Evolutionary conservation across 192 early-diverging fungal species (phyloP), one percentile per base, ranked within the genome.

Genomic region (Coemansia erecta): DNA sequence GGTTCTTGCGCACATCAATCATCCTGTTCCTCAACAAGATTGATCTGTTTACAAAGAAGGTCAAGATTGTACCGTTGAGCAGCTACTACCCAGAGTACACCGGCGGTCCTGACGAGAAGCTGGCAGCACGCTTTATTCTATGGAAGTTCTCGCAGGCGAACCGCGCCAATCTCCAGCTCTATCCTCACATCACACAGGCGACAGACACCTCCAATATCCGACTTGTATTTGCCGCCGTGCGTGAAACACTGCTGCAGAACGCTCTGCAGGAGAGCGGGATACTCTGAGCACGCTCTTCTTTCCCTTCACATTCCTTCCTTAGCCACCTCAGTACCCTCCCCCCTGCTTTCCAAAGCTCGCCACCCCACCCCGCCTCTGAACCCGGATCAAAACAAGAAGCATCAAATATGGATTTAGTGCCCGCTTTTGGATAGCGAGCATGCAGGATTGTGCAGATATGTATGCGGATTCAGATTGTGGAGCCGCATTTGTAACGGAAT

Each of bases 1-100:
- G 92, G 90, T 97, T 97, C 77, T 66, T 95, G 55, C 86, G 89
- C 53, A 92, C 92, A 18, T 89, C 91, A 9, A 93, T 97, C 55
- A 92, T 97, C 53, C 75, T 97, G 10, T 97, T 97, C 70, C 80
- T 97, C 58, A 97, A 97, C 84, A 97, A 97, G 63, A 87, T 92
- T 44, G 94, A 97, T 62, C 71, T 97, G 26, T 92, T 97, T 63
- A 85, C 83, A 48, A 82, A 81, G 31, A 97, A 97, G 65, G 73
- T 97, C 61, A 77, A 83, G 26, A 78, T 82, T 66, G 83, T 89
- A 43, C 91, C 91, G 24, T 72, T 97, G 23, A 81, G 86, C 63
- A 77, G 83, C 47, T 94, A 89, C 82, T 97, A 94, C 64, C 89
- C 92, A 7, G 94, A 97, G 64, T 97, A 94, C 73, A 82, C 76